Evolutionary conservation across 768 basidiomycete species (phyloP).

Genomic region (Phlebiopsis flavidoalba): DNA sequence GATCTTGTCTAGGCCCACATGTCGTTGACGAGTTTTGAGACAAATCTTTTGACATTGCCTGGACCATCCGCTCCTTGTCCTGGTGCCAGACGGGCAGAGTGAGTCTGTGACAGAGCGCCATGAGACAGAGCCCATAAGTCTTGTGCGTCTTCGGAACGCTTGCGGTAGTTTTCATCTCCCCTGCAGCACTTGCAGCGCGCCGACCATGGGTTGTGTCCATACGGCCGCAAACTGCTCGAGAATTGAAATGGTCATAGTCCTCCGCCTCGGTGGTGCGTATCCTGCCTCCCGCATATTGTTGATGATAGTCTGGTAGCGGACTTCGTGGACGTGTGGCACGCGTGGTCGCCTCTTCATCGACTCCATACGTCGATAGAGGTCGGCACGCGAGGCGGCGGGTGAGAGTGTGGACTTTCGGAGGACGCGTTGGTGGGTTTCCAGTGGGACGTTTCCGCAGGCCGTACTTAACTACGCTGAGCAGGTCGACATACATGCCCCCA

Average conservation of each 20-base stretch:
- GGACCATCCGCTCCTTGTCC: constrained; percentile 30
- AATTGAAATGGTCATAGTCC: constrained; percentile 72
- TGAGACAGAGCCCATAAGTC: constrained; percentile 62
- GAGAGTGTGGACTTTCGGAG: constrained; percentile 61
- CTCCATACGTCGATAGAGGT: constrained; percentile 37
- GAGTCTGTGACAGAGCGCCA: constrained; percentile 65
- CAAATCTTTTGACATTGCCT: constrained; percentile 44
- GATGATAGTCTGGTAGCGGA: constrained; percentile 62
- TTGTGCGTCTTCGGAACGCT: constrained; percentile 43
- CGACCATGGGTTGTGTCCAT: constrained; percentile 54
- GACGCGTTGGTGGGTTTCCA: constrained; percentile 64
- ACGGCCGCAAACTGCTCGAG: constrained; percentile 71
- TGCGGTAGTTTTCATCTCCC: constrained; percentile 46
- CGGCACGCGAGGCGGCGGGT: constrained; percentile 37
- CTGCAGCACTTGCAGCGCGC: constrained; percentile 53
- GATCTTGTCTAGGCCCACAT: constrained; percentile 46
- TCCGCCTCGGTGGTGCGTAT: constrained; percentile 47
- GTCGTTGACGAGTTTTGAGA: constrained; percentile 46
- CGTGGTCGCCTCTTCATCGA: constrained; percentile 47
- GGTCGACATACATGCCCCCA: constrained; percentile 63
- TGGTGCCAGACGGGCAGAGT: constrained; percentile 46
- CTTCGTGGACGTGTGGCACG: constrained; percentile 30
- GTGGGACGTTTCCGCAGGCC: constrained; percentile 48
- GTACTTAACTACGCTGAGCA: constrained; percentile 43
- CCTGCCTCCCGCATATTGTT: constrained; percentile 55